These are phyloP conservation scores for Scedosporium apiospermum DNA, from an alignment of 2,329 filamentous ascomycete genomes.

Conservation along the genomic window DNA sequence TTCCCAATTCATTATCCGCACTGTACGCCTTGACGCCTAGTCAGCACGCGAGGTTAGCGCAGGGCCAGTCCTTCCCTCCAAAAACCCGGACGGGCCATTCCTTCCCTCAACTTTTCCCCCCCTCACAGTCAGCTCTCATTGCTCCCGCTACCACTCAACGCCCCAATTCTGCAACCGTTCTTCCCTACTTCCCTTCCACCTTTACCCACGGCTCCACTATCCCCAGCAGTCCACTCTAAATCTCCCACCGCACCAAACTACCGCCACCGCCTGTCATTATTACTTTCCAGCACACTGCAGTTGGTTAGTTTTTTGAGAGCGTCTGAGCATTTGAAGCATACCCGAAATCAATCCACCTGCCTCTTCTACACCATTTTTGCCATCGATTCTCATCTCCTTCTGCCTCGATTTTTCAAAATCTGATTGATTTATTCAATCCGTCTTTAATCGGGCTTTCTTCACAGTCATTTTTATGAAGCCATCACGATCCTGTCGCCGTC, in stretches of 20 bases:
- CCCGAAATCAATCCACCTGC: not conserved
- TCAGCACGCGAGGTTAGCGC: not conserved
- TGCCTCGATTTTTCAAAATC: slow-evolving; percentile 7
- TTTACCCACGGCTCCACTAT: not conserved
- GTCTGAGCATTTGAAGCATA: not conserved
- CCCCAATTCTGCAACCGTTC: not conserved
- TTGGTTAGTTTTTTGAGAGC: not conserved
- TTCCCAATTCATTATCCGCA: not conserved
- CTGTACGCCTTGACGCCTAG: not conserved
- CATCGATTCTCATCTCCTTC: slow-evolving; percentile 7
- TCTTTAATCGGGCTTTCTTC: not conserved
- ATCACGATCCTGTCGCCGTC: slow-evolving; percentile 24
- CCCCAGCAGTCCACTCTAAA: not conserved
- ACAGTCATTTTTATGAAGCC: slow-evolving; percentile 35
- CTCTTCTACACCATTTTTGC: not conserved
- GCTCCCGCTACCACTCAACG: not conserved
- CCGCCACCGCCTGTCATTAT: not conserved
- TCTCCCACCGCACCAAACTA: not conserved
- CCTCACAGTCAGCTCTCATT: not conserved
- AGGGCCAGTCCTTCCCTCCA: not conserved
- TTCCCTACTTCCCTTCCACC: not conserved
- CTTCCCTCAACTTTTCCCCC: slow-evolving; percentile 1
- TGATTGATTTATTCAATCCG: slow-evolving; percentile 6
- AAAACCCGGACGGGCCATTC: not conserved
- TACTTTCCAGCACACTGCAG: not conserved